These are phyloP conservation scores for Cladophialophora chaetospira DNA, from an alignment of 2,329 filamentous ascomycete species.

Conservation along the genomic window DNA sequence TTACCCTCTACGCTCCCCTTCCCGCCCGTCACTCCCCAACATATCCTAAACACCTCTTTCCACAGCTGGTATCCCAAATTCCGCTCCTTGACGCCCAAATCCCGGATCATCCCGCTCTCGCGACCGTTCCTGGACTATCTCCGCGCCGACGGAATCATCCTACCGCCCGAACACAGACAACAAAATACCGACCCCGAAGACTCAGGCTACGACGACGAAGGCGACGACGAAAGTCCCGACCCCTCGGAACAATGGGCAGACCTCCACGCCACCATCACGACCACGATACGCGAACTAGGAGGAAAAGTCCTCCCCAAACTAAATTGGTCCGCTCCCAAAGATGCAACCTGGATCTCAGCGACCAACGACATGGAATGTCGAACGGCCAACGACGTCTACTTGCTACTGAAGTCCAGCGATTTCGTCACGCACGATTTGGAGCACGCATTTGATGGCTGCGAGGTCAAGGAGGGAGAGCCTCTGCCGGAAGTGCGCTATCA, in stretches of 20 bases:
- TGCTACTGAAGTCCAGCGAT: slow-evolving; percentile 90
- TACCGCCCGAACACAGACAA: slow-evolving; percentile 59
- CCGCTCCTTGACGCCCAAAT: slow-evolving; percentile 78
- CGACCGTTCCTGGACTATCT: slow-evolving; percentile 80
- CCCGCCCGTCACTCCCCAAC: slow-evolving; percentile 77
- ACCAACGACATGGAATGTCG: slow-evolving; percentile 92
- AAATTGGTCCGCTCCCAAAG: slow-evolving; percentile 96
- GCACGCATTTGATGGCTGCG: slow-evolving; percentile 82
- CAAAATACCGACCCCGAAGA: slow-evolving; percentile 50
- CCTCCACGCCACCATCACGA: slow-evolving; percentile 74
- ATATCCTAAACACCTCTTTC: slow-evolving; percentile 94
- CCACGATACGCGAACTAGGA: slow-evolving; percentile 76
- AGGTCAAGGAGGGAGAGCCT: not conserved
- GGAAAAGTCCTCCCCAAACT: slow-evolving; percentile 89
- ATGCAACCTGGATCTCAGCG: slow-evolving; percentile 85
- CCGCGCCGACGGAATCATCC: slow-evolving; percentile 85
- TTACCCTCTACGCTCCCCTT: slow-evolving; percentile 60
- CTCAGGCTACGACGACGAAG: slow-evolving; percentile 55
- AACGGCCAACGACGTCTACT: slow-evolving; percentile 85
- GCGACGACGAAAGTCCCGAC: slow-evolving; percentile 57
- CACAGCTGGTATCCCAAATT: slow-evolving; percentile 88
- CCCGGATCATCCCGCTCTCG: slow-evolving; percentile 77
- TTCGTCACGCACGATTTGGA: slow-evolving; percentile 94
- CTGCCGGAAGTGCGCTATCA: slow-evolving; percentile 64
- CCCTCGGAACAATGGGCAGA: slow-evolving; percentile 63